Base-by-base conservation (phyloP, 768 basidiomycete genomes). In the Chlorophyllum brunneum region DNA sequence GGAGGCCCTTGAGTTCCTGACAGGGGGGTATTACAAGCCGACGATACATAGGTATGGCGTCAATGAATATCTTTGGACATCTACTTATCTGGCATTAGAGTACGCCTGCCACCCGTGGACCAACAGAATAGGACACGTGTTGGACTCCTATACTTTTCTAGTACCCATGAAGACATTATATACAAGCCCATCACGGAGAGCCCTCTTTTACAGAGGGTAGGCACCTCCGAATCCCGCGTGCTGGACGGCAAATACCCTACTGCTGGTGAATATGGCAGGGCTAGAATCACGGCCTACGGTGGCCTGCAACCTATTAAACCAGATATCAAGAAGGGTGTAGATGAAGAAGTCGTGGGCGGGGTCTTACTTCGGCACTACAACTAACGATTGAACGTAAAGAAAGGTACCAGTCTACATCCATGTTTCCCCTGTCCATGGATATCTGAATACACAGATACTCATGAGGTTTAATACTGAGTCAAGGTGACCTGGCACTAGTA, bases 321-420 rank as follows among this genome's bases (percentile, higher is more conserved):
- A 10, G 51, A 36, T 18, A 54, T 60, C 58, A 70, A 74, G 27
- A 65, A 67, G 42, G 68, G 71, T 4, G 68, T 73, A 1, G 74
- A 80, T 53, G 77, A 76, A 56, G 75, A 79, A 56, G 50, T 73
- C 27, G 65, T 80, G 26, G 65, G 68, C 39, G 76, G 77, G 0
- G 66, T 77, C 1, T 51, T 75, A 1, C 74, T 79, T 15, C 73
- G 71, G 57, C 77, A 79, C 52, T 79, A 74, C 55, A 77, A 76
- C 47, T 79, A n/a, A 36, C 13, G 54, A 67, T 23, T 20, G 20
- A 3, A 18, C n/a, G 15, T 36, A 5, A 36, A 34, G 33, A 5
- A 13, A 15, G 11, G 34, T 36, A 8, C n/a, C 16, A 8, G 34
- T 36, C n/a, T n/a, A n/a, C n/a, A n/a, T n/a, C n/a, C n/a, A n/a